Evolutionary conservation across 2,329 filamentous ascomycete genomes (phyloP), one percentile per base, ranked within the genome.

Genomic region (Aspergillus fructus): DNA sequence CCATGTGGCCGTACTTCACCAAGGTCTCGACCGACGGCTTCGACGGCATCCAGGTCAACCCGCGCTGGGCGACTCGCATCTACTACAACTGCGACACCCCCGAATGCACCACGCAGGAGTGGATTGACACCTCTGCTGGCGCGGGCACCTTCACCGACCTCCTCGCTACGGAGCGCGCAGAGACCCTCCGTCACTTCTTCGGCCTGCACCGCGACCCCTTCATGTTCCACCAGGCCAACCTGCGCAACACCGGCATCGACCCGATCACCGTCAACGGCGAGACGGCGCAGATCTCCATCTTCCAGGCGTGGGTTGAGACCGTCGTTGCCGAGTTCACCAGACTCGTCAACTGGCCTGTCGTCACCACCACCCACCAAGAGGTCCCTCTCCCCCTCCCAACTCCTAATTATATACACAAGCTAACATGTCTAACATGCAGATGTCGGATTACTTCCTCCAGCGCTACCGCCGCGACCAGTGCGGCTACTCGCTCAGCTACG

Each of bases 211-310:
- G 79, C 61, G 83, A 84, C 49, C 73, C 77, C 27, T 85, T 81
- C 75, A 86, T 86, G 83, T 85, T 87, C 76, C 85, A 88, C 69
- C 84, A 87, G 72, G 83, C 83, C 56, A 87, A 88, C 66, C 65
- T 84, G 59, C 80, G 83, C 55, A 79, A 81, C 45, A 72, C 73
- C 3, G 83, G 82, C 53, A 76, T 79, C 51, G 68, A 71, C 2
- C 66, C 70, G 3, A 78, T 79, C 48, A 80, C 76, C 9, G 73
- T 85, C 49, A 83, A 83, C 56, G 75, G 78, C 15, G 71, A 78
- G 13, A 69, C 71, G 1, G 76, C 71, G 3, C 73, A 79, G 60
- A 74, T 80, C 56, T 83, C 82, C 2, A 77, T 86, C 17, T 75
- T 85, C 60, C 82, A 84, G 69, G 80, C 79, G 12, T 86, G 83